Evolutionary conservation across 2,329 filamentous ascomycete species (phyloP).

Genomic region (Colletotrichum cordylinicola): DNA sequence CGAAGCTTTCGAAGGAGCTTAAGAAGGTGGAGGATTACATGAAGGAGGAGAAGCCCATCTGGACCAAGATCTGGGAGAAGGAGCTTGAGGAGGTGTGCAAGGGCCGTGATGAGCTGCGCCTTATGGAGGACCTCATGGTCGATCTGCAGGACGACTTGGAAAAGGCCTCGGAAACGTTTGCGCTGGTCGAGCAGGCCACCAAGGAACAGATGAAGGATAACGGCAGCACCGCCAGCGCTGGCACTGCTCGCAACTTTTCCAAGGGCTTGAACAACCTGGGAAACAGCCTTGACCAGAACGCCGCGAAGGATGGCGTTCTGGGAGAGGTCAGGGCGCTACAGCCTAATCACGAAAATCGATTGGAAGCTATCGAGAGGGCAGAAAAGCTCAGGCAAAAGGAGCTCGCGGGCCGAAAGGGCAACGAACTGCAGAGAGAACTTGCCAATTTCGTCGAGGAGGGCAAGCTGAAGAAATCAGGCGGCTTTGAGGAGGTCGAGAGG

Average conservation of each 20-base stretch:
- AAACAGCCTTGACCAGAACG: slow-evolving; percentile 69
- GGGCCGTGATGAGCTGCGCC: slow-evolving; percentile 90
- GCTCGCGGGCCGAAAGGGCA: slow-evolving; percentile 76
- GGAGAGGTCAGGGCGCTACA: slow-evolving; percentile 93
- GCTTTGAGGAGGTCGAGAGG: slow-evolving; percentile 92
- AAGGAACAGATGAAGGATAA: slow-evolving; percentile 91
- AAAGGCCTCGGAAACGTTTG: slow-evolving; percentile 92
- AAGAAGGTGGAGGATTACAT: slow-evolving; percentile 95
- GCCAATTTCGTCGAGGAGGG: slow-evolving; percentile 85
- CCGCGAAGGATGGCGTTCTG: slow-evolving; percentile 89
- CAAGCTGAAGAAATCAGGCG: slow-evolving; percentile 94
- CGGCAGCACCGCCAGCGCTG: slow-evolving; percentile 55
- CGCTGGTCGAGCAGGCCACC: slow-evolving; percentile 95
- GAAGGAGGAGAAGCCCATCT: slow-evolving; percentile 89
- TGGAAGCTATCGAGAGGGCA: slow-evolving; percentile 97
- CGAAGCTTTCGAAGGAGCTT: slow-evolving; percentile 80
- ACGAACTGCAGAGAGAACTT: slow-evolving; percentile 84
- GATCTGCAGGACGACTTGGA: slow-evolving; percentile 95
- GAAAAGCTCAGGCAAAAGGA: slow-evolving; percentile 92
- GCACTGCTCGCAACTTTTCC: slow-evolving; percentile 61
- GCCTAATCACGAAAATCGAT: slow-evolving; percentile 89
- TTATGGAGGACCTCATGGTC: slow-evolving; percentile 93
- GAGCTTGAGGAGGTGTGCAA: slow-evolving; percentile 95
- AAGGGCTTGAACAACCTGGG: slow-evolving; percentile 56
- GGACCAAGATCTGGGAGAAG: slow-evolving; percentile 99